Percentiles rank a stretch among this genome's conserved stretches.
phyloP scores from a whole-genome alignment of 2,329 filamentous ascomycete genomes.

The Penicillium brevicompactum region DNA sequence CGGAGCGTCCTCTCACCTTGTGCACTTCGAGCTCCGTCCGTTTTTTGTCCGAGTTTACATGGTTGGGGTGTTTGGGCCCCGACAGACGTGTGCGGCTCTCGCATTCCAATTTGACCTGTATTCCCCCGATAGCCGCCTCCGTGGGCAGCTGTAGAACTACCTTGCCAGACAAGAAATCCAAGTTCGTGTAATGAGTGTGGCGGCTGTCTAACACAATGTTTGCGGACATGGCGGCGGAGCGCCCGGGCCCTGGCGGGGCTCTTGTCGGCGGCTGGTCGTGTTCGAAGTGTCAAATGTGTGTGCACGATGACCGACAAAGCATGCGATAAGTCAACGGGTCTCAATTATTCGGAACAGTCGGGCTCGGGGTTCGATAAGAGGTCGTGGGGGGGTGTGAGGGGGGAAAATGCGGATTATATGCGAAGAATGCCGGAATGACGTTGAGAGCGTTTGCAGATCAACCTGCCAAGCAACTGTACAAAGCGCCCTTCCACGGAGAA shows the following conservation, averaged over 20 bases:
- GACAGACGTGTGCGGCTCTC: conserved; percentile 51
- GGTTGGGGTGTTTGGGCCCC: conserved; percentile 41
- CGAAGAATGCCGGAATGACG: conserved; percentile 23
- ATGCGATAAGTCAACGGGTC: not conserved
- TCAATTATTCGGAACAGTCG: not conserved
- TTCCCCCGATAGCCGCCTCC: conserved; percentile 47
- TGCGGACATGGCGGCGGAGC: conserved; percentile 46
- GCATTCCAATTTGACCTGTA: conserved; percentile 53
- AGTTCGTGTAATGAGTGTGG: conserved; percentile 50
- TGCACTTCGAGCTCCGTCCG: conserved; percentile 52
- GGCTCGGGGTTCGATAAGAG: not conserved
- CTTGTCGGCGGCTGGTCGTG: not conserved
- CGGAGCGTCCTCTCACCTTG: conserved; percentile 41
- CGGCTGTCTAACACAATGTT: conserved; percentile 47
- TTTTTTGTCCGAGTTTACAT: conserved; percentile 50
- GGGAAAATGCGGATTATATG: conserved; percentile 19
- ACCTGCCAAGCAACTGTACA: conserved; percentile 9
- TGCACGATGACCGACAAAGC: not conserved
- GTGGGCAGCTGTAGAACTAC: conserved; percentile 46
- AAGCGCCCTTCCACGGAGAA: not conserved
- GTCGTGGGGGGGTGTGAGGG: conserved; percentile 10
- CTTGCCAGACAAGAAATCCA: conserved; percentile 50
- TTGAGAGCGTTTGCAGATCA: conserved; percentile 17
- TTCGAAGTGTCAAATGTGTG: not conserved
- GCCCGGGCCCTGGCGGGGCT: conserved; percentile 15